Conservation (phyloP, 139 green algal species). For the Micractinium sp. region DNA sequence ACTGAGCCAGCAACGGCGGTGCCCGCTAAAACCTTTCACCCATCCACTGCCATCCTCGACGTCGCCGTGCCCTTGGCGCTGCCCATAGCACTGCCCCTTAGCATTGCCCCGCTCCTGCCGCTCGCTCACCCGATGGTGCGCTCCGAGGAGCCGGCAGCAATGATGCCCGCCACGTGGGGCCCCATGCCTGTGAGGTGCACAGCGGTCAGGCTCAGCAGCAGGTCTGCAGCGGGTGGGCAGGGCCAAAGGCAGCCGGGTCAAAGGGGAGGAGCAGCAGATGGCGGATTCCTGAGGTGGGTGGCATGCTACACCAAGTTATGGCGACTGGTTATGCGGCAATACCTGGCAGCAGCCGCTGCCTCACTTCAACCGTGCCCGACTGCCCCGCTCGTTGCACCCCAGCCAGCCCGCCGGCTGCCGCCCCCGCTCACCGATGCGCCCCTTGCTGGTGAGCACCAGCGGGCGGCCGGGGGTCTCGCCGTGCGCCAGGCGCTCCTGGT, state of each 20-base stretch:
- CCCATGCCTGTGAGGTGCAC: slow-evolving; percentile 52
- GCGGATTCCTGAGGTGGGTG: background rate
- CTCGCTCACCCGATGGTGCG: slow-evolving; percentile 4
- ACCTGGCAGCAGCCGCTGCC: background rate
- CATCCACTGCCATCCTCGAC: no score
- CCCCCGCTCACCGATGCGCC: slow-evolving; percentile 47
- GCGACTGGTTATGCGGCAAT: no score
- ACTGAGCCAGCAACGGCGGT: no score
- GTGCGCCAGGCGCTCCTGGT: background rate
- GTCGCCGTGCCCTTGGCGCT: no score
- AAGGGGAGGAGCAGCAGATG: background rate
- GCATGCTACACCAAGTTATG: no score
- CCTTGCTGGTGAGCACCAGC: slow-evolving; percentile 60
- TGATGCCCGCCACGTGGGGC: slow-evolving; percentile 66
- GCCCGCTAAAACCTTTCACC: no score
- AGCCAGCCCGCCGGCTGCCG: background rate
- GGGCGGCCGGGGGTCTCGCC: slow-evolving; percentile 27
- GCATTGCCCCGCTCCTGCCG: background rate
- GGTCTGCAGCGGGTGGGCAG: slow-evolving; percentile 35
- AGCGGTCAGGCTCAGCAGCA: slow-evolving; percentile 53
- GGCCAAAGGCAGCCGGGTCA: background rate
- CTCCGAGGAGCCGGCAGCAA: slow-evolving; percentile 56
- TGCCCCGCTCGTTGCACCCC: background rate
- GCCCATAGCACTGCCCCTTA: background rate
- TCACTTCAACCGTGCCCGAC: background rate